These are phyloP conservation scores for Pneumocystis murina DNA, from an alignment of 1,139 yeast species.

Conservation along the genomic window DNA sequence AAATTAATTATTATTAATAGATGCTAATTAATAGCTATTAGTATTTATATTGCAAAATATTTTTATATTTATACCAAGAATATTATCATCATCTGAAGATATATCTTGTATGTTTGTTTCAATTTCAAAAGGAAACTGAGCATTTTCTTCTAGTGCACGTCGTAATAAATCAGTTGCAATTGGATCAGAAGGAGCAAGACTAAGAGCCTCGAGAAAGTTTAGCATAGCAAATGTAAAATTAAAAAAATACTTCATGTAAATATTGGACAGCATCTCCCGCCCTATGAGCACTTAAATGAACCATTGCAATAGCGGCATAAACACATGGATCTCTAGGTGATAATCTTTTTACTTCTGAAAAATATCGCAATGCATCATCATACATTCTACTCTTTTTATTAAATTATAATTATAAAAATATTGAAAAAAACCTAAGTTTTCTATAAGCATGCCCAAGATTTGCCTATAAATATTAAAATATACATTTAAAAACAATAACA, in stretches of 20 bases:
- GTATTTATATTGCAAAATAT: not conserved
- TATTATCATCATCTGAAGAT: not conserved
- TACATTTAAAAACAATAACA: not conserved
- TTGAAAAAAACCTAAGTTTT: constrained; percentile 29
- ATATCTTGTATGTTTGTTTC: not conserved
- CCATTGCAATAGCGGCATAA: constrained; percentile 70
- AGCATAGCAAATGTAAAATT: not conserved
- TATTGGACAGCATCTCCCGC: constrained; percentile 53
- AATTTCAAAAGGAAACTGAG: not conserved
- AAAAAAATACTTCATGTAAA: constrained; percentile 42
- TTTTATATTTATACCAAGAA: not conserved
- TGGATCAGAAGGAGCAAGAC: constrained; percentile 66
- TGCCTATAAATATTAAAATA: not conserved
- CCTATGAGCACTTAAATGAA: constrained; percentile 57
- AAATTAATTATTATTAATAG: not conserved
- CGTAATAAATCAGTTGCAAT: constrained; percentile 68
- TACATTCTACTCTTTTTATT: constrained; percentile 27
- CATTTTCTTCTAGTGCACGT: constrained; percentile 62
- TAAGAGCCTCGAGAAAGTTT: constrained; percentile 32
- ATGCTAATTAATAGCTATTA: not conserved
- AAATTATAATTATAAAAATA: not conserved
- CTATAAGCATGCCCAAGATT: constrained; percentile 88
- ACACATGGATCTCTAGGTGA: constrained; percentile 62
- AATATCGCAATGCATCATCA: constrained; percentile 56
- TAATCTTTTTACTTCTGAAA: constrained; percentile 57